A percentile compares a stretch with the other conserved stretches of the same genome.
phyloP scores from a whole-genome alignment of 805 yeast species.

The Kuraishia hungarica region DNA sequence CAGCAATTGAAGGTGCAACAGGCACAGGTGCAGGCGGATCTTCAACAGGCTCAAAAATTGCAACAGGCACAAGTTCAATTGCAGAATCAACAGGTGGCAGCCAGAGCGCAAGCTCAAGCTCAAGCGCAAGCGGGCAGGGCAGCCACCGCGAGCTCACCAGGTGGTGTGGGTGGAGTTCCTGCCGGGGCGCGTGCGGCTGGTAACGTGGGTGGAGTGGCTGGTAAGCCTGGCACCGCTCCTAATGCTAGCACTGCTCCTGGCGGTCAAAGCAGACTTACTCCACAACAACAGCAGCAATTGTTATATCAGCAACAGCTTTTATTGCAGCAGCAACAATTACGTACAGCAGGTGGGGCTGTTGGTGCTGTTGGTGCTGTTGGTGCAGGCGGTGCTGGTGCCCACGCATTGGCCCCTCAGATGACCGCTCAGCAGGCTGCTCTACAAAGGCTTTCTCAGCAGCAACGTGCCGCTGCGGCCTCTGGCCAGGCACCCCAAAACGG shows the following conservation, averaged over 20 bases:
- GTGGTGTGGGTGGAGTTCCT: neutral
- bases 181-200: neutral
- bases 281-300: constrained; percentile 3
- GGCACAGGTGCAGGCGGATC: constrained; percentile 4
- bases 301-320: neutral
- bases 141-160: neutral
- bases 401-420: neutral
- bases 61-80: constrained; percentile 2
- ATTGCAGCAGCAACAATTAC: neutral
- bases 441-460: neutral
- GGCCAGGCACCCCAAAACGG: neutral
- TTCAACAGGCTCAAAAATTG: constrained; percentile 3
- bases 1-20: constrained; percentile 22
- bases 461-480: neutral
- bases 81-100: constrained; percentile 1
- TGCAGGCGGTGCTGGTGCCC: neutral
- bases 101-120: constrained; percentile 5
- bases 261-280: neutral
- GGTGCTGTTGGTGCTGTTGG: neutral
- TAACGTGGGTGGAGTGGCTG: neutral
- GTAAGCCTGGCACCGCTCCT: neutral
- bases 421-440: neutral
- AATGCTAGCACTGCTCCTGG: neutral
- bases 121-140: neutral
- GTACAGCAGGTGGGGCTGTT: neutral